Evolutionary conservation across 331 rosid species (phyloP).

Genomic region (Cucumis variabilis): DNA sequence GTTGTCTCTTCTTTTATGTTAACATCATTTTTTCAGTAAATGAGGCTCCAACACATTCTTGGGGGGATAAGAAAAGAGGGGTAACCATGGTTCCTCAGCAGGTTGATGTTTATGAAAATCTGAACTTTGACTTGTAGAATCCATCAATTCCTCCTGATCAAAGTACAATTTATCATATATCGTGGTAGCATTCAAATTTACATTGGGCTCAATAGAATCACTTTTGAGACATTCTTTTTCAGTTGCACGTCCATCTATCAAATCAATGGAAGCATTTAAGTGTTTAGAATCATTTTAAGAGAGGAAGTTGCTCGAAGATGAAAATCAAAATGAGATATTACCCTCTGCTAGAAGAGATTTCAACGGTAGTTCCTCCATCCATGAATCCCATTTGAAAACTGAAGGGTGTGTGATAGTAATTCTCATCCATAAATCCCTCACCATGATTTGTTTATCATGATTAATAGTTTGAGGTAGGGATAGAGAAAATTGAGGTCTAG

Average conservation of each 20-base stretch:
- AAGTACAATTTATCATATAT: constrained; percentile 51
- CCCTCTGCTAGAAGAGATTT: constrained; percentile 64
- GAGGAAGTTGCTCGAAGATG: constrained; percentile 40
- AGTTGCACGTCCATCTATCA: constrained; percentile 82
- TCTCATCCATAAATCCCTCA: constrained; percentile 88
- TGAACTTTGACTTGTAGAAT: constrained; percentile 39
- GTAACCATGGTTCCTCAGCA: constrained; percentile 93
- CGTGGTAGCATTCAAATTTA: constrained; percentile 36
- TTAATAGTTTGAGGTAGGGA: constrained; percentile 64
- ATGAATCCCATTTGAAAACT: constrained; percentile 49
- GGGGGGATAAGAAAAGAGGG: constrained; percentile 40
- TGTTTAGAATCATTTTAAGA: constrained; percentile 85
- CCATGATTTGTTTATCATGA: constrained; percentile 52
- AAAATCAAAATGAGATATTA: constrained; percentile 49
- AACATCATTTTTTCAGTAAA: constrained; percentile 47
- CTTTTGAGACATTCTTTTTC: constrained; percentile 48
- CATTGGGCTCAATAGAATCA: constrained; percentile 47
- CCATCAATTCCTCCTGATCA: constrained; percentile 41
- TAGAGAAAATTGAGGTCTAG: constrained; percentile 74
- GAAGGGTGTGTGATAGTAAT: constrained; percentile 51
- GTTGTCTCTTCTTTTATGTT: constrained; percentile 42
- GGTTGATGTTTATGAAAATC: constrained; percentile 64
- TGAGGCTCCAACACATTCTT: constrained; percentile 51
- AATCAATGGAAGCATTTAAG: constrained; percentile 99
- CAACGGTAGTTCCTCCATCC: constrained; percentile 71